phyloP scores from a whole-genome alignment of 2,329 filamentous ascomycete genomes.

The Falciphora oryzae region DNA sequence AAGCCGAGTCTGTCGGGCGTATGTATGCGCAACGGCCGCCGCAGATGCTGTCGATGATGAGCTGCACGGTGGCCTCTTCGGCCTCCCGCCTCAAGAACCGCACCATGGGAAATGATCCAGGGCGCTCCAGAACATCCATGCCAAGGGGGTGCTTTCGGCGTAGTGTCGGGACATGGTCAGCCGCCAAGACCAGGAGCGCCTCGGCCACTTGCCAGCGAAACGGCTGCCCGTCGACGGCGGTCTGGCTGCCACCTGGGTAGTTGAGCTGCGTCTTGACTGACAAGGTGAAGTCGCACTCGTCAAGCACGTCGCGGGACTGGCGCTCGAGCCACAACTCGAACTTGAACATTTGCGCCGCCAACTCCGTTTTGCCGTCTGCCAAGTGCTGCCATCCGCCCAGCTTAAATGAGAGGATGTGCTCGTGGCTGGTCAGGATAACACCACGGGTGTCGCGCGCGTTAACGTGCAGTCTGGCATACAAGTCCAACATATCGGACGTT shows the following conservation, averaged over 20 bases:
- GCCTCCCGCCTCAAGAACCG: slow-evolving; percentile 46
- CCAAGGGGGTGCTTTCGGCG: slow-evolving; percentile 28
- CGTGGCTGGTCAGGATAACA: slow-evolving; percentile 54
- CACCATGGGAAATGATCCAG: slow-evolving; percentile 46
- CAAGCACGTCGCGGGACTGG: slow-evolving; percentile 52
- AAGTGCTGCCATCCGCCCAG: slow-evolving; percentile 54
- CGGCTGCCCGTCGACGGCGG: slow-evolving; percentile 45
- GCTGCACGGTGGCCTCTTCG: slow-evolving; percentile 33
- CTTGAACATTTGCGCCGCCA: slow-evolving; percentile 42
- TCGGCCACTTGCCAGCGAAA: slow-evolving; percentile 44
- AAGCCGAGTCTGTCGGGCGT: slow-evolving; percentile 15
- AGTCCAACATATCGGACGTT: slow-evolving; percentile 31
- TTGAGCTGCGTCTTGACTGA: slow-evolving; percentile 50
- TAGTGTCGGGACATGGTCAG: slow-evolving; percentile 31
- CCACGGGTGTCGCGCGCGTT: slow-evolving; percentile 35
- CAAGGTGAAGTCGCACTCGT: slow-evolving; percentile 56
- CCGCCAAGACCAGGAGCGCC: slow-evolving; percentile 33
- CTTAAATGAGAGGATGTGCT: slow-evolving; percentile 60
- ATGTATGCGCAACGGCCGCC: slow-evolving; percentile 7
- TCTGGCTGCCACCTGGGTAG: slow-evolving; percentile 46
- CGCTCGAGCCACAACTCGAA: slow-evolving; percentile 45
- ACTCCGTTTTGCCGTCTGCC: slow-evolving; percentile 35
- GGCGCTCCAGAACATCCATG: slow-evolving; percentile 41
- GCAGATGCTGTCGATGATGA: slow-evolving; percentile 39
- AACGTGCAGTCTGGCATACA: slow-evolving; percentile 22